Evolutionary conservation across 495 filamentous ascomycete species (phyloP), one percentile per base, ranked within the genome.

Genomic region (Podospora conica): DNA sequence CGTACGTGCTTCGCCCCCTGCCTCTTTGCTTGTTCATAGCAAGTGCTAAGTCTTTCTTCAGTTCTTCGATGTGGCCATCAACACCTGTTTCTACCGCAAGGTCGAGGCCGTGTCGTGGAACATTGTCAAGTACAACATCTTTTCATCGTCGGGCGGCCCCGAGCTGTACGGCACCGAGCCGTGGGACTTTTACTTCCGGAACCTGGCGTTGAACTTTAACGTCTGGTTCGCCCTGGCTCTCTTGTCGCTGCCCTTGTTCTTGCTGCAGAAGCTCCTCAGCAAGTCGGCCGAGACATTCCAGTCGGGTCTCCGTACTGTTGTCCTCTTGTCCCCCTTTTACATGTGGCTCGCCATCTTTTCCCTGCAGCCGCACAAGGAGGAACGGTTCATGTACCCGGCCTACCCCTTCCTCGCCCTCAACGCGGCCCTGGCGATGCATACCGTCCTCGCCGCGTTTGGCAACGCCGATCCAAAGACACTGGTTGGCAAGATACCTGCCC

Each of bases 361-460:
- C 3, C 73, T 88, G 10, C 95, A 98, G 73, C 88, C 95, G 21
- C 96, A 99, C 82, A 99, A 99, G 71, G 96, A 99, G 76, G 96
- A 99, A 73, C 83, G 96, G 9, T 99, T 99, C 80, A 98, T 99
- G 93, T 98, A 96, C 75, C 94, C 94, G 0, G 89, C 88, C 23
- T 99, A 99, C 74, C 95, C 96, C 9, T 89, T 92, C 61, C 82
- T 99, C 24, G 92, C 90, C n/a, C 82, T 98, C 25, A 95, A 95
- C 77, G 94, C 94, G 12, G 91, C 93, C n/a, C 79, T 97, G 60
- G 80, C 92, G 1, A 80, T 95, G 58, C 92, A 97, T 75, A 87
- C 90, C 65, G 73, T 93, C 0, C 82, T 97, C 8, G 78, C 86
- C 27, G 86, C 88, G 57, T 77, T 96, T 59, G 90, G 92, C 12